A percentile compares a stretch with the other conserved stretches of the same genome.
These are phyloP conservation scores for Eremothecium sinecaudum DNA, from an alignment of 1,139 yeast species.

Conservation along the genomic window DNA sequence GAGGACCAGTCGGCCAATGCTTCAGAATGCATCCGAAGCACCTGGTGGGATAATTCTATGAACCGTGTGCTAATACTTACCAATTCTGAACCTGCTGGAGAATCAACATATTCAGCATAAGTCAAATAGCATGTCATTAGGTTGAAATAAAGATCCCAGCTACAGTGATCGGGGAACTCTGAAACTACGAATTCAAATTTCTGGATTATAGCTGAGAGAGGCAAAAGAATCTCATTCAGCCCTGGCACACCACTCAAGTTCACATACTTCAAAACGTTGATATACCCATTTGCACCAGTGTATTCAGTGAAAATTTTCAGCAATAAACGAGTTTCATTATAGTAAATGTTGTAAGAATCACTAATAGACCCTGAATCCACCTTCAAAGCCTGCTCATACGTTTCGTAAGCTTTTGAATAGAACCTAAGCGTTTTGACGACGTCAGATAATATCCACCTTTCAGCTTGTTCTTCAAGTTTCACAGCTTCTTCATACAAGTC, in stretches of 20 bases:
- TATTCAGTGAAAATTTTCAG: slow-evolving; percentile 26
- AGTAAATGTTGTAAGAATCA: slow-evolving; percentile 22
- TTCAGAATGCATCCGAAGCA: slow-evolving; percentile 14
- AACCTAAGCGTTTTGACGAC: slow-evolving; percentile 25
- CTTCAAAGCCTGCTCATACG: slow-evolving; percentile 23
- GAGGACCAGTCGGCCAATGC: slow-evolving; percentile 13
- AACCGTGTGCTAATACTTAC: slow-evolving; percentile 15
- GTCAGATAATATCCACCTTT: slow-evolving; percentile 30
- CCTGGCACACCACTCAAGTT: slow-evolving; percentile 19
- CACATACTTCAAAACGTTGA: slow-evolving; percentile 25
- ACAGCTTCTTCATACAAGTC: slow-evolving; percentile 29
- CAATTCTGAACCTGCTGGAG: slow-evolving; percentile 11
- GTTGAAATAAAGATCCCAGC: slow-evolving; percentile 30
- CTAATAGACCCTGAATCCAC: slow-evolving; percentile 13
- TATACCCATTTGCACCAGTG: slow-evolving; percentile 24
- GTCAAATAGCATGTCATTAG: slow-evolving; percentile 23
- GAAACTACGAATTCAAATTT: slow-evolving; percentile 19
- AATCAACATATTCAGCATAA: slow-evolving; percentile 19
- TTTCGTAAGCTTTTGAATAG: slow-evolving; percentile 21
- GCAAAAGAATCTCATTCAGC: slow-evolving; percentile 11
- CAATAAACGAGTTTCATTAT: slow-evolving; percentile 26
- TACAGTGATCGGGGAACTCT: slow-evolving; percentile 14
- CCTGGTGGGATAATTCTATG: slow-evolving; percentile 8
- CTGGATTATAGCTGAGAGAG: slow-evolving; percentile 18
- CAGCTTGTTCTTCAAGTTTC: slow-evolving; percentile 29